Base-by-base conservation (phyloP, 1,284 basidiomycete genomes). In the Pholiota adiposa region DNA sequence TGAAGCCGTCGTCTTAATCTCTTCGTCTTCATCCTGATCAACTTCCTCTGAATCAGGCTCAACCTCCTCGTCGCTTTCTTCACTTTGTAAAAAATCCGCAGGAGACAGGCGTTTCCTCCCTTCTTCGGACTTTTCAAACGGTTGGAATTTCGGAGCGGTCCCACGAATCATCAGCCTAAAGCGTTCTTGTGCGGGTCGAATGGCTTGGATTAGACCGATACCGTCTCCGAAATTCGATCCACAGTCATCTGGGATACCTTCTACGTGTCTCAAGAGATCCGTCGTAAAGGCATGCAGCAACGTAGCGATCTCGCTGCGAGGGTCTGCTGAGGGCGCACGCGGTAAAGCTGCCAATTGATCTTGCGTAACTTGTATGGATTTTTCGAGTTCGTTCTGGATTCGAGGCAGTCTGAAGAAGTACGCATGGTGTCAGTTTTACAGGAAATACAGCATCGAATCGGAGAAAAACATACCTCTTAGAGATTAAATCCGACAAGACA, bases 371-470 rank as follows among this genome's bases (percentile, higher is more conserved):
- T 70, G 59, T 4, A 89, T 75, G 0, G 79, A 70, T 0, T 71
- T 76, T 29, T 70, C 68, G 25, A 75, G 66, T 44, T 73, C 72
- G 9, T 68, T 64, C 50, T 83, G 82, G 9, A 90, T 84, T 54
- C 81, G 75, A 0, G 89, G 90, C 1, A 92, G 77, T 52, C 90
- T 92, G 74, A 38, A n/a, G 14, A 38, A 38, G 14, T n/a, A n/a
- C n/a, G n/a, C n/a, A n/a, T n/a, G 16, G 16, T n/a, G 9, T 38
- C 36, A 38, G 5, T 38, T n/a, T n/a, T n/a, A n/a, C n/a, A n/a
- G n/a, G n/a, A n/a, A n/a, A n/a, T n/a, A n/a, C n/a, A n/a, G n/a
- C n/a, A n/a, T n/a, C n/a, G n/a, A n/a, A n/a, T n/a, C n/a, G n/a
- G n/a, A n/a, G n/a, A n/a, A n/a, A 11, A 29, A 36, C 31, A 19